Percentiles rank a stretch among this genome's conserved stretches.
Conservation (phyloP, 805 yeast genomes). For the Candida germanica region DNA sequence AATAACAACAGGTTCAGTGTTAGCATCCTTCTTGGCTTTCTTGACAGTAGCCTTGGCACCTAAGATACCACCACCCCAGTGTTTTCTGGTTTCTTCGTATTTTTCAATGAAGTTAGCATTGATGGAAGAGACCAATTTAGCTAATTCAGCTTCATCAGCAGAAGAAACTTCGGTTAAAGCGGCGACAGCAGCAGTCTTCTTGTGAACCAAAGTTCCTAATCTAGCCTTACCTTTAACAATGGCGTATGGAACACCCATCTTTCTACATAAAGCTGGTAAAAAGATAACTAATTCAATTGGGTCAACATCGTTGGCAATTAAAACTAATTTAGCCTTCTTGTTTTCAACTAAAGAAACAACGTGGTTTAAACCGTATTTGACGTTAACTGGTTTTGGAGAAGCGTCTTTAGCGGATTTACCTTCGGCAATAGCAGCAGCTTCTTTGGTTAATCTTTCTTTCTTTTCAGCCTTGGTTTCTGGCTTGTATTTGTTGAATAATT, state of each 20-base stretch:
- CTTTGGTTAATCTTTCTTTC: conserved; percentile 98
- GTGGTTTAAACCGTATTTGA: conserved; percentile 99
- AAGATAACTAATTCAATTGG: conserved; percentile 97
- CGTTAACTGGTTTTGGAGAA: conserved; percentile 93
- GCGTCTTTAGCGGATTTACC: conserved; percentile 97
- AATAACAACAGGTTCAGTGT: conserved; percentile 56
- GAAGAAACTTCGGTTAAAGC: conserved; percentile 93
- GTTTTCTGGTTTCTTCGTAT: conserved; percentile 94
- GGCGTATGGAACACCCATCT: conserved; percentile 99
- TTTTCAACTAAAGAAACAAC: conserved; percentile 95
- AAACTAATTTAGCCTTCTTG: conserved; percentile 97
- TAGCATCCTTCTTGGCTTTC: conserved; percentile 63
- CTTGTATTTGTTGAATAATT: conserved; percentile 97
- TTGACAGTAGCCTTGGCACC: conserved; percentile 92
- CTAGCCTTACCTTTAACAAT: conserved; percentile 58
- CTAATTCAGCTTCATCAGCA: conserved; percentile 93
- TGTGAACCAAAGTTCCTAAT: conserved; percentile 95
- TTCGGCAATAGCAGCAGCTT: conserved; percentile 98
- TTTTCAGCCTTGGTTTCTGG: conserved; percentile 97
- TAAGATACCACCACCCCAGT: conserved; percentile 99
- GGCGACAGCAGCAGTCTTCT: conserved; percentile 96
- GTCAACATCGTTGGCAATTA: conserved; percentile 98
- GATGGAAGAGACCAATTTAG: conserved; percentile 88
- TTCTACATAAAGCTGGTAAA: conserved; percentile 98
- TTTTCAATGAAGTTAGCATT: conserved; percentile 90